A percentile compares a stretch with the other conserved stretches of the same genome.
Evolutionary conservation across 306 rosid species (phyloP).

Genomic region (Oxytropis ochrocephala): DNA sequence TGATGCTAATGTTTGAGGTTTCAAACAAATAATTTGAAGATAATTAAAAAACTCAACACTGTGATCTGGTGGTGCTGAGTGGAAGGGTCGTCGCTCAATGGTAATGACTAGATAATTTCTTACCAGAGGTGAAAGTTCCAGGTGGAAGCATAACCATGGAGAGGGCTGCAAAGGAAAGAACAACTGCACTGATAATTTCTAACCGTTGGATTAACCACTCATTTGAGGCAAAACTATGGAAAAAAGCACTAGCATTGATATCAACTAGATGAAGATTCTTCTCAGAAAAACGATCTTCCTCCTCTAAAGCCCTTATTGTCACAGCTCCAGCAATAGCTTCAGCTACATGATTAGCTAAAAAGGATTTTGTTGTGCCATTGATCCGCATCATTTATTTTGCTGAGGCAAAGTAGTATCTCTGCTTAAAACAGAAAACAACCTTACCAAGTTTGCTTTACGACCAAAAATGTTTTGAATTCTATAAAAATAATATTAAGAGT

Average conservation of each 20-base stretch:
- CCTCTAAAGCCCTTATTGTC: conserved; percentile 67
- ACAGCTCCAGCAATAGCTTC: conserved; percentile 69
- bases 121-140: conserved; percentile 56
- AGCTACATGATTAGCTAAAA: conserved; percentile 52
- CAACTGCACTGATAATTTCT: conserved; percentile 47
- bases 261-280: conserved; percentile 60
- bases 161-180: conserved; percentile 52
- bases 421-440: too few relatives aligned
- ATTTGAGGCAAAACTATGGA: conserved; percentile 50
- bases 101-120: too few relatives aligned
- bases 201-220: conserved; percentile 68
- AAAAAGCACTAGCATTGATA: conserved; percentile 56
- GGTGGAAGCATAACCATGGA: conserved; percentile 68
- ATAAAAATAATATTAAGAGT: too few relatives aligned
- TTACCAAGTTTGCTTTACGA: too few relatives aligned
- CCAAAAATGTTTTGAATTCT: too few relatives aligned
- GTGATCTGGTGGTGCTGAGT: too few relatives aligned
- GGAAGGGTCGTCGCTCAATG: too few relatives aligned
- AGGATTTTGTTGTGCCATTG: conserved; percentile 65
- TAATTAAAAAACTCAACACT: background rate
- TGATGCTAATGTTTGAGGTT: background rate
- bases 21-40: background rate
- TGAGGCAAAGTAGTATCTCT: conserved; percentile 59
- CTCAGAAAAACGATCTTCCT: conserved; percentile 45
- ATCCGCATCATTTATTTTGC: conserved; percentile 68